These are phyloP conservation scores for Colletotrichum shisoi DNA, from an alignment of 2,329 filamentous ascomycete genomes.

Conservation along the genomic window DNA sequence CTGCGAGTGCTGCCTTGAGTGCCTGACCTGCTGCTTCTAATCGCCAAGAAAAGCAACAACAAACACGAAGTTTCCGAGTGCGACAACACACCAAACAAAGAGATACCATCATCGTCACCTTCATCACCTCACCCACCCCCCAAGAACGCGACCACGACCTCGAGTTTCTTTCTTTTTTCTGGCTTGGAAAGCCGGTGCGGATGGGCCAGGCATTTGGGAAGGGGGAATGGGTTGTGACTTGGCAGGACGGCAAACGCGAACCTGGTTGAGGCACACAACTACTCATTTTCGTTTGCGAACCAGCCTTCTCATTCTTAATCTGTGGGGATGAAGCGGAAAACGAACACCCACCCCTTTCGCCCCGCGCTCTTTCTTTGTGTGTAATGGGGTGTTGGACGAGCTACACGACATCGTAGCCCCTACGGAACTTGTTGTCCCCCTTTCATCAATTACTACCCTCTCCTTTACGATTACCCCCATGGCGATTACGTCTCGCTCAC, in stretches of 20 bases:
- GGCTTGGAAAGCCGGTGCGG: conserved; percentile 14
- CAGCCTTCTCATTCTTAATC: background rate
- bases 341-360: background rate
- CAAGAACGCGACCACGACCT: conserved; percentile 35
- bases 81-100: conserved; percentile 4
- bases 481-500: conserved; percentile 32
- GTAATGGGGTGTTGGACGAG: background rate
- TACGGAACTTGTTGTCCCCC: background rate
- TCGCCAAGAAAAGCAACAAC: conserved; percentile 3
- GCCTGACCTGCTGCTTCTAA: conserved; percentile 52
- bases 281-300: background rate
- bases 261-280: background rate
- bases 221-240: background rate
- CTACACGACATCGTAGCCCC: background rate
- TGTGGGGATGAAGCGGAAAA: background rate
- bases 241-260: background rate
- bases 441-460: conserved; percentile 3
- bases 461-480: conserved; percentile 31
- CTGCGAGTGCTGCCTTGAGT: conserved; percentile 55
- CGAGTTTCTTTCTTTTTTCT: conserved; percentile 7
- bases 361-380: background rate
- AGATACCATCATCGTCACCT: background rate
- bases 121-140: background rate
- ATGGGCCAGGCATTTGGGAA: background rate
- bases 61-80: background rate